These are phyloP conservation scores for Thraustochytrium sp. DNA, from an alignment of 352 stramenopile genomes.

Conservation along the genomic window DNA sequence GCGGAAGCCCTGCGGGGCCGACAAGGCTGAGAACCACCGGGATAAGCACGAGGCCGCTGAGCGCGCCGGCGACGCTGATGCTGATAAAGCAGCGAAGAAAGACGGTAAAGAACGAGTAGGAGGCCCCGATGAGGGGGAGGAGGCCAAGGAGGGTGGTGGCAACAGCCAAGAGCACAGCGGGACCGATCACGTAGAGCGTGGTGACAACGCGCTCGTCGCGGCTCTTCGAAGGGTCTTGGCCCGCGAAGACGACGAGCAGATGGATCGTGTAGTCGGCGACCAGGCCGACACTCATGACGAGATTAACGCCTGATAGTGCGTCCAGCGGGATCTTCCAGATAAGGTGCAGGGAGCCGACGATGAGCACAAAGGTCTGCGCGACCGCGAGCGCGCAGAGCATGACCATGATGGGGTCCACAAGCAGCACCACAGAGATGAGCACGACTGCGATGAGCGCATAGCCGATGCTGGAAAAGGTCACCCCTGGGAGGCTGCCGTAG, in stretches of 20 bases:
- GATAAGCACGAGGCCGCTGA: slow-evolving; percentile 12
- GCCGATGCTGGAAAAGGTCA: slow-evolving; percentile 39
- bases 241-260: slow-evolving; percentile 47
- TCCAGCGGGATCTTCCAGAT: slow-evolving; percentile 47
- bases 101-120: slow-evolving; percentile 45
- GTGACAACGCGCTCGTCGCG: slow-evolving; percentile 26
- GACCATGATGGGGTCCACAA: slow-evolving; percentile 26
- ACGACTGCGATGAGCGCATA: slow-evolving; percentile 45
- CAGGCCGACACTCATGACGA: slow-evolving; percentile 52
- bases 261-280: slow-evolving; percentile 50
- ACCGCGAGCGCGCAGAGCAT: slow-evolving; percentile 3
- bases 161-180: slow-evolving; percentile 46
- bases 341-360: slow-evolving; percentile 44
- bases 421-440: slow-evolving; percentile 25
- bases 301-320: slow-evolving; percentile 45
- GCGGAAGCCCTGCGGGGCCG: not conserved
- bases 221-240: not conserved
- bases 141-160: slow-evolving; percentile 50
- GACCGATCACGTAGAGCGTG: slow-evolving; percentile 45
- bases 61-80: slow-evolving; percentile 44
- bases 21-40: slow-evolving; percentile 34
- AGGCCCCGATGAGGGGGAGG: slow-evolving; percentile 45
- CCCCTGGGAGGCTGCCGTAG: slow-evolving; percentile 43
- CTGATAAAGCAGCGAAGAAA: slow-evolving; percentile 49
- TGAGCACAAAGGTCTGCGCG: slow-evolving; percentile 37